Evolutionary conservation across 768 basidiomycete species (phyloP).

Genomic region (Tulasnella sp.): DNA sequence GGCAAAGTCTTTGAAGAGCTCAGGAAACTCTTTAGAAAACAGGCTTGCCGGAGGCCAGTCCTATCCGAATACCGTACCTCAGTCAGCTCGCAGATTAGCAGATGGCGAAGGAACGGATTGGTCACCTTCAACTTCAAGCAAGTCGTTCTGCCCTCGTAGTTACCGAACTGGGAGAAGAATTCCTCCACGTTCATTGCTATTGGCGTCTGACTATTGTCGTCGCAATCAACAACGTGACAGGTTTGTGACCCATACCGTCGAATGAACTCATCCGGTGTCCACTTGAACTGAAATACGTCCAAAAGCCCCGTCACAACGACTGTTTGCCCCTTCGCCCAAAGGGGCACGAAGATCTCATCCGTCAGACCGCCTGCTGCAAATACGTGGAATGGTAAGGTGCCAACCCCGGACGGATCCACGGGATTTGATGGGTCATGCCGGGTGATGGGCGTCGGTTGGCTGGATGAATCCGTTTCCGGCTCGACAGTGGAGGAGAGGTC

Average conservation of each 20-base stretch:
- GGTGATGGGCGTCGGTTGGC: neutral
- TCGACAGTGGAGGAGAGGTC: neutral
- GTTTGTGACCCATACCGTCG: slow-evolving; percentile 58
- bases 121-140: slow-evolving; percentile 75
- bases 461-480: neutral
- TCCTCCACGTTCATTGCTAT: slow-evolving; percentile 58
- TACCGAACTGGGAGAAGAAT: slow-evolving; percentile 78
- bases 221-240: slow-evolving; percentile 78
- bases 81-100: neutral
- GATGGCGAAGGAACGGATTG: slow-evolving; percentile 7
- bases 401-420: slow-evolving; percentile 41
- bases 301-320: slow-evolving; percentile 69
- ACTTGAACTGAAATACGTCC: slow-evolving; percentile 59
- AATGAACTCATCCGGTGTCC: slow-evolving; percentile 82
- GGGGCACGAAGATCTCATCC: slow-evolving; percentile 55
- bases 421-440: slow-evolving; percentile 19
- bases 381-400: slow-evolving; percentile 47
- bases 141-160: slow-evolving; percentile 51
- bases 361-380: slow-evolving; percentile 52
- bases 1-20: slow-evolving; percentile 81
- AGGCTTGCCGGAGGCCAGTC: slow-evolving; percentile 92
- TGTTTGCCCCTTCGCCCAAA: slow-evolving; percentile 75
- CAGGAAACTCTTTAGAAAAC: slow-evolving; percentile 78
- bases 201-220: slow-evolving; percentile 57
- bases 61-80: slow-evolving; percentile 40